phyloP scores from a whole-genome alignment of 345 rosid genomes.

The Boechera divaricarpa region DNA sequence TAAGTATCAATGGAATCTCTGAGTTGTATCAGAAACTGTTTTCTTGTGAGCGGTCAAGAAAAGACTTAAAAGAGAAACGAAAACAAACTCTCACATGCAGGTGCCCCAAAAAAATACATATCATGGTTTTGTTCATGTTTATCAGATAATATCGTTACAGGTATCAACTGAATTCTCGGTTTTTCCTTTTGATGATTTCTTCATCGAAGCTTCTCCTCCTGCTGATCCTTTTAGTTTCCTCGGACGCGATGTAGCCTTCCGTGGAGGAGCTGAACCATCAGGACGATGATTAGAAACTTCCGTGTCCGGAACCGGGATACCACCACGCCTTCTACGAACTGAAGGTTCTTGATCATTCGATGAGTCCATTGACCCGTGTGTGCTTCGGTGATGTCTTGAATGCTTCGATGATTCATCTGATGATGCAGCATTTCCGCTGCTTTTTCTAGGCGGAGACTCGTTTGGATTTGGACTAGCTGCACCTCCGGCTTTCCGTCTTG shows the following conservation, averaged over 20 bases:
- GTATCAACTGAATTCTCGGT: conserved; percentile 40
- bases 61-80: not conserved
- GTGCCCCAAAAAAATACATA: conserved; percentile 22
- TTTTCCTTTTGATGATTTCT: conserved; percentile 40
- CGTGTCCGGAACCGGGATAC: conserved; percentile 15
- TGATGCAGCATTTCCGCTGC: conserved; percentile 36
- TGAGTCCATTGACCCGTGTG: conserved; percentile 39
- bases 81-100: conserved; percentile 30
- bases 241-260: conserved; percentile 39
- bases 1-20: conserved; percentile 29
- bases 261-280: conserved; percentile 45
- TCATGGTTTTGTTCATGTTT: conserved; percentile 19
- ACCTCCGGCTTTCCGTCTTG: conserved; percentile 30
- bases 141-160: conserved; percentile 38
- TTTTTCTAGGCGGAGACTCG: conserved; percentile 35
- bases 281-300: conserved; percentile 28
- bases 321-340: conserved; percentile 41
- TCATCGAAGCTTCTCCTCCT: conserved; percentile 45
- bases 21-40: conserved; percentile 29
- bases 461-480: conserved; percentile 8
- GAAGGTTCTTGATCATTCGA: conserved; percentile 39
- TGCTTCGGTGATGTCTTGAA: conserved; percentile 38
- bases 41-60: conserved; percentile 15
- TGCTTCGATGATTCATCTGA: conserved; percentile 37
- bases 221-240: conserved; percentile 43